These are phyloP conservation scores for Neurospora cerealis DNA, from an alignment of 495 filamentous ascomycete genomes.

Conservation along the genomic window DNA sequence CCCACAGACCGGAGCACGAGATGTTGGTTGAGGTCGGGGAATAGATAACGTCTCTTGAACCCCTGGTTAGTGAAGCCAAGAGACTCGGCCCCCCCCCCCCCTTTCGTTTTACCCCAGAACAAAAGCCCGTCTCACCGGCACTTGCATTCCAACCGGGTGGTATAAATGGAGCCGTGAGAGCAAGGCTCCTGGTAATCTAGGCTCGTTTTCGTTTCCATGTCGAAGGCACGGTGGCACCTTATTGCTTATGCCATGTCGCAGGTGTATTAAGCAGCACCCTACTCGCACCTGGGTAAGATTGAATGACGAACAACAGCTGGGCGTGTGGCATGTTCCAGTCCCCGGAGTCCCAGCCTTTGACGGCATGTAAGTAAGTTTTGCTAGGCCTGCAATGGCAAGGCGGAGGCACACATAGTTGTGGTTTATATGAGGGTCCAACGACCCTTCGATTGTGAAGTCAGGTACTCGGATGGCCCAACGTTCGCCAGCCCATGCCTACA, in stretches of 20 bases:
- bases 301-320: neutral
- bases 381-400: neutral
- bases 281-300: neutral
- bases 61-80: neutral
- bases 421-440: neutral
- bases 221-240: neutral
- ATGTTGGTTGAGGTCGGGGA: neutral
- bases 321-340: neutral
- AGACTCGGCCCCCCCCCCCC: neutral
- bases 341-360: neutral
- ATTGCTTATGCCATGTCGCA: neutral
- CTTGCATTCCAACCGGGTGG: slow-evolving; percentile 8
- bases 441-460: neutral
- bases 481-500: neutral
- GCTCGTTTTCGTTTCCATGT: neutral
- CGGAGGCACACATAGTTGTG: neutral
- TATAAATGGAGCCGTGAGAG: neutral
- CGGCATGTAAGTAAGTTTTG: neutral
- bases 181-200: neutral
- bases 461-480: neutral
- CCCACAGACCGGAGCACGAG: neutral
- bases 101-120: neutral
- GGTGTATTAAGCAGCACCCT: neutral
- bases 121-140: slow-evolving; percentile 10
- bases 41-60: neutral